Percentiles rank a stretch among this genome's conserved stretches.
Evolutionary conservation across 148 eudicot species (phyloP).

Genomic region (Heliosperma pusillum): DNA sequence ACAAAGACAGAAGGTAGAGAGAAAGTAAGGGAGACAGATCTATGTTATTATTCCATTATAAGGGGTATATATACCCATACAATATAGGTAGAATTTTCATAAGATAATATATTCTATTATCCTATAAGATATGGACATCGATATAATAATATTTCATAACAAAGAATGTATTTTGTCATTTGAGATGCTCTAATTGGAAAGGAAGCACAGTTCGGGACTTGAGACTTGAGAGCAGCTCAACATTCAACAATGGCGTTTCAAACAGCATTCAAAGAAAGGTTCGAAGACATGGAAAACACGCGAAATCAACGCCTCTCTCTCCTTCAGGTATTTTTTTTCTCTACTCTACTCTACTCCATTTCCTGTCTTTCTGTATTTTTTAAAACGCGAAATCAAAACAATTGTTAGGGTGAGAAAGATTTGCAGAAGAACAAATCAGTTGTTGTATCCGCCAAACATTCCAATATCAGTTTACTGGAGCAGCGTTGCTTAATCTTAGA

Average conservation of each 20-base stretch:
- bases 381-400: neutral
- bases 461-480: slow-evolving; percentile 33
- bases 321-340: slow-evolving; percentile 36
- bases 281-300: slow-evolving; percentile 45
- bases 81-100: too few relatives aligned
- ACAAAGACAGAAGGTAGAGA: too few relatives aligned
- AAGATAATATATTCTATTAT: too few relatives aligned
- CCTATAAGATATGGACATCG: too few relatives aligned
- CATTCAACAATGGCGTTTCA: slow-evolving; percentile 44
- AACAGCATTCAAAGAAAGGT: slow-evolving; percentile 41
- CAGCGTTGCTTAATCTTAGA: slow-evolving; percentile 33
- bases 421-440: slow-evolving; percentile 36
- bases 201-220: too few relatives aligned
- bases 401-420: slow-evolving; percentile 41
- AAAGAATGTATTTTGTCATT: too few relatives aligned
- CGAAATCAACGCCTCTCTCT: slow-evolving; percentile 52
- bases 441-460: slow-evolving; percentile 29
- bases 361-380: neutral
- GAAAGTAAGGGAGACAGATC: too few relatives aligned
- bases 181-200: too few relatives aligned
- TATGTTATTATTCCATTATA: too few relatives aligned
- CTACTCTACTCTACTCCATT: neutral
- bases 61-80: too few relatives aligned
- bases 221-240: neutral
- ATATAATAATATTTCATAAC: too few relatives aligned